Evolutionary conservation across 1,284 basidiomycete genomes (phyloP), one percentile per base, ranked within the genome.

Genomic region (Coriolopsis trogii): DNA sequence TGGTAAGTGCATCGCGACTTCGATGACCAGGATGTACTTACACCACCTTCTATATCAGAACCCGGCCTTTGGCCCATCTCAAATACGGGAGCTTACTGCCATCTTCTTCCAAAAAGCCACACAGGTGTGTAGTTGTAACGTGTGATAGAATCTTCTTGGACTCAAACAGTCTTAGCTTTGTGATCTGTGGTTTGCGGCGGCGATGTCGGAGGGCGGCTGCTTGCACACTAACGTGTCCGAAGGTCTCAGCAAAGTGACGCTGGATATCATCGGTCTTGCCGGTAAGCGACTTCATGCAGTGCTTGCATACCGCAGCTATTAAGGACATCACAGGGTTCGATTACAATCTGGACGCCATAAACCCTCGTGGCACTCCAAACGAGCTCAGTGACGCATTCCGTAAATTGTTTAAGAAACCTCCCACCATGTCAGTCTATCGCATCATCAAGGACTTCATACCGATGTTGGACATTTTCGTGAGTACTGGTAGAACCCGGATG

Each of bases 51-150:
- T 8, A 16, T 41, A 67, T n/a, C n/a, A n/a, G 82, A 85, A 83
- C 55, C 82, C 82, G 23, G 82, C 80, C 0, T 85, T 86, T 48
- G 79, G 81, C 7, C 71, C 74, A 0, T 64, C 74, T 1, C 78
- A 83, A 53, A 74, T 85, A 29, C 71, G 82, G 2, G 78, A 77
- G 34, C 63, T 85, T 0, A 84, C 79, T 0, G 70, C 71, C 15
- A 73, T 83, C 18, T 85, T 86, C 51, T 53, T 82, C 3, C 70
- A 75, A 4, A 84, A 84, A 64, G 66, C 82, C 0, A 55, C 73
- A 0, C 67, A 78, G 60, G 82, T 81, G 33, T 34, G 57, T 58
- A 28, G 1, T 5, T 18, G 28, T 23, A 3, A 26, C 13, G 12
- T 30, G 26, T 20, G 12, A 20, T 29, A 29, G 21, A 16, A n/a